Conservation (phyloP, 73 alveolate genomes). For the Halteria grandinella region DNA sequence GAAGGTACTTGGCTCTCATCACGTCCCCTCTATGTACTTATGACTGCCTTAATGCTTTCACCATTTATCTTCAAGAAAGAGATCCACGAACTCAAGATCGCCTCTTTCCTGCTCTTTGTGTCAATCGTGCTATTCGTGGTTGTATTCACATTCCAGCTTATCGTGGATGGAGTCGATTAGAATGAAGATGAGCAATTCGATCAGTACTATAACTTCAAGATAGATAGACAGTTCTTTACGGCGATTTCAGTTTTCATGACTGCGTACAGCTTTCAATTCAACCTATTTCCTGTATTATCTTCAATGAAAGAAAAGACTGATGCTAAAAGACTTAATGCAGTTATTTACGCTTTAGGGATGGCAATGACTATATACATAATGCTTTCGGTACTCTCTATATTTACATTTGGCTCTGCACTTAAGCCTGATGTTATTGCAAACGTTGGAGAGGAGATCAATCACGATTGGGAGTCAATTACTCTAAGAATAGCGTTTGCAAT, state of each 20-base stretch:
- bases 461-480: constrained; percentile 27
- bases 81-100: constrained; percentile 62
- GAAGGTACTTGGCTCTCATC: constrained; percentile 16
- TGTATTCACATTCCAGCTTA: constrained; percentile 1
- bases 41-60: constrained; percentile 12
- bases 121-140: constrained; percentile 51
- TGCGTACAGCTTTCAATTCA: constrained; percentile 59
- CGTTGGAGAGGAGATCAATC: constrained; percentile 18
- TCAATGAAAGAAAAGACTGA: constrained; percentile 6
- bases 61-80: constrained; percentile 54
- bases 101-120: constrained; percentile 40
- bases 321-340: constrained; percentile 10
- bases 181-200: constrained; percentile 3
- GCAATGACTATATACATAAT: constrained; percentile 26
- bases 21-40: constrained; percentile 16
- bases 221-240: constrained; percentile 14
- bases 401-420: constrained; percentile 55
- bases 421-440: constrained; percentile 47
- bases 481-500: constrained; percentile 26
- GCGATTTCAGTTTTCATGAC: constrained; percentile 31
- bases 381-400: constrained; percentile 45
- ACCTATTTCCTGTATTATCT: constrained; percentile 55
- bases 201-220: constrained; percentile 3
- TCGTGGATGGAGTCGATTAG: constrained; percentile 6
- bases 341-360: neutral